Conservation (phyloP, 495 filamentous ascomycete species). For the Aspergillus haitiensis region DNA sequence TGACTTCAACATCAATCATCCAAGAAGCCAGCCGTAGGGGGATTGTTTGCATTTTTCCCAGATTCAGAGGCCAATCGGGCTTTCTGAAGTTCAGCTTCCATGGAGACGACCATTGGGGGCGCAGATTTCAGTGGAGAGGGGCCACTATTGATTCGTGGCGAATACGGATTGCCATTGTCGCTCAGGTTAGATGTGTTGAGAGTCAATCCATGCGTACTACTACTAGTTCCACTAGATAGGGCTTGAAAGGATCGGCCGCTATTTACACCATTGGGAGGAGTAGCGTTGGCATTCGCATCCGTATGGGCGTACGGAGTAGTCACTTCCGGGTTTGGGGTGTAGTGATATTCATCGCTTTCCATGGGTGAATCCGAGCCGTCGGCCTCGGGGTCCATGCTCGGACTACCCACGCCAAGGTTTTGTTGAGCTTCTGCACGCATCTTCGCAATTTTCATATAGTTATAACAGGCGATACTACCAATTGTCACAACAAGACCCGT, state of each 20-base stretch:
- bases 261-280: slow-evolving; percentile 27
- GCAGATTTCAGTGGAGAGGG: slow-evolving; percentile 38
- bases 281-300: slow-evolving; percentile 35
- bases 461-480: slow-evolving; percentile 81
- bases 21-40: slow-evolving; percentile 18
- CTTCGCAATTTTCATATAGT: slow-evolving; percentile 88
- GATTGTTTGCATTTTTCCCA: slow-evolving; percentile 24
- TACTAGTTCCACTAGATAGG: slow-evolving; percentile 37
- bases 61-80: slow-evolving; percentile 24
- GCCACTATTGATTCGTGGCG: slow-evolving; percentile 16
- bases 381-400: slow-evolving; percentile 34
- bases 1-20: slow-evolving; percentile 13
- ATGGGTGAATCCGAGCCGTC: slow-evolving; percentile 31
- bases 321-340: slow-evolving; percentile 30
- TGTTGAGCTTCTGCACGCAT: slow-evolving; percentile 71
- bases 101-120: slow-evolving; percentile 35
- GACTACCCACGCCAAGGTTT: slow-evolving; percentile 32
- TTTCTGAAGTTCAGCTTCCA: slow-evolving; percentile 31
- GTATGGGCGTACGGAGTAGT: slow-evolving; percentile 23
- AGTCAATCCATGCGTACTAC: slow-evolving; percentile 30
- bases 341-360: slow-evolving; percentile 32
- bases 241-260: slow-evolving; percentile 38
- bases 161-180: slow-evolving; percentile 30
- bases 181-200: slow-evolving; percentile 38
- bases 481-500: slow-evolving; percentile 88